A percentile compares a stretch with the other conserved stretches of the same genome.
Conservation (phyloP, 2,329 filamentous ascomycete species). For the Talaromyces verruculosus region DNA sequence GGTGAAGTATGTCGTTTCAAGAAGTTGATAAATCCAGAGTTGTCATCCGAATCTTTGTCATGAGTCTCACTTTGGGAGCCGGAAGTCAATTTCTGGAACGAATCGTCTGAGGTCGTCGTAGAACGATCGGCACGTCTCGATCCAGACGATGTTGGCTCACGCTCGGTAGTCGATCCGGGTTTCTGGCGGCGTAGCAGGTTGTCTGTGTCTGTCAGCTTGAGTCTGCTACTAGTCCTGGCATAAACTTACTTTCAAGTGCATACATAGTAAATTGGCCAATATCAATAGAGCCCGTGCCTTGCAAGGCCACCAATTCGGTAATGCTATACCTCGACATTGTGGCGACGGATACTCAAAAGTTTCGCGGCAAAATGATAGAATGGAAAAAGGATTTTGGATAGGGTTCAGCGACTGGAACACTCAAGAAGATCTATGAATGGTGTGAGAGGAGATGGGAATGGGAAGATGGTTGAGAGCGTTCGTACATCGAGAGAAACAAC, state of each 20-base stretch:
- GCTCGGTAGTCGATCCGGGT: slow-evolving; percentile 26
- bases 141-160: slow-evolving; percentile 26
- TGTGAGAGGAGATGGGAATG: not conserved
- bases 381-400: not conserved
- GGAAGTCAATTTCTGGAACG: slow-evolving; percentile 28
- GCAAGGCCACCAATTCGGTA: slow-evolving; percentile 38
- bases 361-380: slow-evolving; percentile 1
- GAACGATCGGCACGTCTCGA: slow-evolving; percentile 15
- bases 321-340: slow-evolving; percentile 39
- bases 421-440: slow-evolving; percentile 11
- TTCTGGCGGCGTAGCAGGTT: slow-evolving; percentile 29
- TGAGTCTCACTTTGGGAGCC: slow-evolving; percentile 38
- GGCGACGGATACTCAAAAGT: not conserved
- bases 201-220: slow-evolving; percentile 22
- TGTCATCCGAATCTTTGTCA: slow-evolving; percentile 34
- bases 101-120: slow-evolving; percentile 21
- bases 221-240: too few species aligned
- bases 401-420: not conserved
- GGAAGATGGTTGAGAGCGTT: not conserved
- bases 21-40: slow-evolving; percentile 49
- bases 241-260: slow-evolving; percentile 34
- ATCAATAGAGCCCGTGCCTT: slow-evolving; percentile 31
- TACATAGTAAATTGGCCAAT: slow-evolving; percentile 31
- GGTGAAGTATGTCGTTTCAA: slow-evolving; percentile 50
- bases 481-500: not conserved